Percentiles rank a stretch among this genome's conserved stretches.
Conservation (phyloP, 148 eudicot genomes). For the Chenopodium quinoa region DNA sequence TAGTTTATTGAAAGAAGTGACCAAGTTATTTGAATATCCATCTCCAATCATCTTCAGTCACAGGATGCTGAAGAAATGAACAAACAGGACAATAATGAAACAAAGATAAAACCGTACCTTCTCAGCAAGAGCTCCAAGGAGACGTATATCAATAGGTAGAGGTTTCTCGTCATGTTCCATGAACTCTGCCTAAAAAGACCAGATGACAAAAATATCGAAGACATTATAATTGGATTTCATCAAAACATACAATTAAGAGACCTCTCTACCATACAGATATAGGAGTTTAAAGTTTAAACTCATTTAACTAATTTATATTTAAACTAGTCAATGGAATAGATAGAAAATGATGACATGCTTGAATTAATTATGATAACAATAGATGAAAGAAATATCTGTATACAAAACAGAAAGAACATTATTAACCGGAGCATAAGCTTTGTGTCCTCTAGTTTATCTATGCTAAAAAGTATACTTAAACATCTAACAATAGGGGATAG, state of each 20-base stretch:
- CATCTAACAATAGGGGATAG: not conserved
- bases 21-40: not conserved
- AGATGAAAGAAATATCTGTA: not conserved
- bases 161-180: slow-evolving; percentile 99
- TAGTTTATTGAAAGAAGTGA: slow-evolving; percentile 19
- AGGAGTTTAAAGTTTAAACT: not conserved
- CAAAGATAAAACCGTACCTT: slow-evolving; percentile 48
- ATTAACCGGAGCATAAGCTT: not conserved
- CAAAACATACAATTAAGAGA: not conserved
- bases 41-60: not conserved
- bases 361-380: not conserved
- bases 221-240: not conserved
- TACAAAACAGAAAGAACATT: not conserved
- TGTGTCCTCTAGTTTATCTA: not conserved
- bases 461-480: not conserved
- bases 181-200: slow-evolving; percentile 75
- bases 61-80: not conserved
- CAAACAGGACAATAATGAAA: not conserved
- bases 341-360: not conserved
- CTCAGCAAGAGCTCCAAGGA: slow-evolving; percentile 98
- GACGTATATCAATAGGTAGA: slow-evolving; percentile 97
- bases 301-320: not conserved
- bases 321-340: not conserved
- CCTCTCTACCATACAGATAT: not conserved
- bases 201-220: slow-evolving; percentile 23